Evolutionary conservation across 2,329 filamentous ascomycete genomes (phyloP).

Genomic region (Pseudonectria foliicola): DNA sequence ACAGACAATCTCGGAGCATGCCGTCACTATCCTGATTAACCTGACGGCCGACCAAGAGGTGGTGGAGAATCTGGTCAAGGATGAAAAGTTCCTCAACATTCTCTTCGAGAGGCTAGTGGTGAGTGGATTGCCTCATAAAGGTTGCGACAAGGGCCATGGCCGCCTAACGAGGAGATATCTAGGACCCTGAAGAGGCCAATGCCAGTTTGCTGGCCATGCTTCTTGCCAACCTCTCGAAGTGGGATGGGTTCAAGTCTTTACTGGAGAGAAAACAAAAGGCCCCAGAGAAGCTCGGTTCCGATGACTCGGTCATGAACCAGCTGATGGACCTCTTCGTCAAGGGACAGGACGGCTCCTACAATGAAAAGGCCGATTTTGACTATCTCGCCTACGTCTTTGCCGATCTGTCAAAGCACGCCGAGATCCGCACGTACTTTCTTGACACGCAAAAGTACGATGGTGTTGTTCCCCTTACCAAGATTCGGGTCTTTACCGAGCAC

Average conservation of each 20-base stretch:
- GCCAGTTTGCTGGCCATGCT: conserved; percentile 86
- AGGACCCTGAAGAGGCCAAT: conserved; percentile 69
- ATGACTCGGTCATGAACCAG: conserved; percentile 75
- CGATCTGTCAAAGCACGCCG: conserved; percentile 75
- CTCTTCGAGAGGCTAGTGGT: conserved; percentile 70
- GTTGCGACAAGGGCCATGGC: background rate
- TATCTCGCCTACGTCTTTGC: conserved; percentile 93
- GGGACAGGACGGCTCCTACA: conserved; percentile 74
- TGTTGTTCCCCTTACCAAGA: conserved; percentile 83
- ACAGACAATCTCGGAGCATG: conserved; percentile 87
- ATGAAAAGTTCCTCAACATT: conserved; percentile 73
- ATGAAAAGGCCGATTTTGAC: conserved; percentile 80
- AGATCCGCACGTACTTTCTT: conserved; percentile 69
- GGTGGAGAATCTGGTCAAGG: conserved; percentile 62
- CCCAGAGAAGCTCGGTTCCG: conserved; percentile 64
- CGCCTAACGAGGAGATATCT: background rate
- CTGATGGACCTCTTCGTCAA: conserved; percentile 95
- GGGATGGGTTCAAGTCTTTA: conserved; percentile 62
- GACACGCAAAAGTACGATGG: conserved; percentile 67
- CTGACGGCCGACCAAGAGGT: conserved; percentile 71
- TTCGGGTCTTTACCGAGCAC: conserved; percentile 93
- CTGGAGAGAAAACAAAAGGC: conserved; percentile 60
- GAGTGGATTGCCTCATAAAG: conserved; percentile 25
- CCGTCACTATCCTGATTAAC: conserved; percentile 83
- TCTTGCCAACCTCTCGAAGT: conserved; percentile 84